Base-by-base conservation (phyloP, 2,329 filamentous ascomycete genomes). In the Cercospora sp. region DNA sequence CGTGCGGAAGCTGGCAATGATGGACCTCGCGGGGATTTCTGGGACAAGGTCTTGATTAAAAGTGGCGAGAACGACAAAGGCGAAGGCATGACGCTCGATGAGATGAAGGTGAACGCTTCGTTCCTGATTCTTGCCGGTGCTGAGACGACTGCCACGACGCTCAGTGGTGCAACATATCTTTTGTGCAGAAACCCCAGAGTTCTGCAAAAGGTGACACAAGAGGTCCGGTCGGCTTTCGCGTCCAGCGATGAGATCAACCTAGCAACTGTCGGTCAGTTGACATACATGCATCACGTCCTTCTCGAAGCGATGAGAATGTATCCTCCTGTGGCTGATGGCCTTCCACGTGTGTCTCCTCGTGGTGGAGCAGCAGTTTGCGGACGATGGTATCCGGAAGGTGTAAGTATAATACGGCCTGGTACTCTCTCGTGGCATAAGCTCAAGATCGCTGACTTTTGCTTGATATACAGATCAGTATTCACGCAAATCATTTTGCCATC, bases 71-170 rank as follows among this genome's bases (percentile, higher is more conserved):
- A 42, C 3, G 36, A 42, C 2, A 42, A 42, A n/a, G 36, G 36
- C 16, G 36, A 42, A 42, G 36, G 36, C 16, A 42, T 42, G 36
- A 42, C 36, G 36, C 36, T 42, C 1, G 36, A 42, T 9, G 36
- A 42, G 16, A 42, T 42, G 36, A 42, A 42, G 16, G 36, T 42
- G 16, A 42, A 42, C 3, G 36, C 36, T 42, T 42, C 36, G 16
- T 42, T 42, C 36, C 3, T 42, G 16, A 42, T 42, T 3, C 36
- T 42, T 42, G 36, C 36, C 36, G 36, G 36, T 1, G 36, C 36
- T n/a, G 36, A 42, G 16, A 42, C 36, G 31, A 80, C 77, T 2
- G 78, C 78, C 1, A 80, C 79, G 2, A 67, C 78, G 2, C 66
- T 81, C 4, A 67, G 69, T 3, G 77, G 76, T 1, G 71, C 74